Evolutionary conservation across 352 stramenopile genomes (phyloP).

Genomic region (Phytopythium kandeliae): DNA sequence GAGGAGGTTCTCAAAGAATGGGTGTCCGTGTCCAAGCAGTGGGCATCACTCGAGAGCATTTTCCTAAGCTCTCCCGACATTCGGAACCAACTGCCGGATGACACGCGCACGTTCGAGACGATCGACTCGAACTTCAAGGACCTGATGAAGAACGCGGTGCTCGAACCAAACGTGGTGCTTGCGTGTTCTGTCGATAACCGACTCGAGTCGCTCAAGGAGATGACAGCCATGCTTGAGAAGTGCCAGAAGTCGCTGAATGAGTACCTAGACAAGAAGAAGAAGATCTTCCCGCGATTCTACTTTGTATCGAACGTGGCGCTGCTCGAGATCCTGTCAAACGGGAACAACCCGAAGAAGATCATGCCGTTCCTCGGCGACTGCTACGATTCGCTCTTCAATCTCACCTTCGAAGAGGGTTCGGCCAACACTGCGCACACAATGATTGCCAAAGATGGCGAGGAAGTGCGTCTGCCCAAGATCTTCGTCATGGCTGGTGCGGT

Average conservation of each 20-base stretch:
- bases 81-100: slow-evolving; percentile 80
- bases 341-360: slow-evolving; percentile 96
- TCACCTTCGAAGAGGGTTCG: slow-evolving; percentile 76
- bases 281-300: slow-evolving; percentile 89
- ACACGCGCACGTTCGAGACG: slow-evolving; percentile 83
- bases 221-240: slow-evolving; percentile 86
- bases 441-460: slow-evolving; percentile 78
- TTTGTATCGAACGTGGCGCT: slow-evolving; percentile 87
- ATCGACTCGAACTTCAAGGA: slow-evolving; percentile 91
- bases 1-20: slow-evolving; percentile 87
- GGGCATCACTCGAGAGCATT: slow-evolving; percentile 85
- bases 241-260: slow-evolving; percentile 88
- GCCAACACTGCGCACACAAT: slow-evolving; percentile 81
- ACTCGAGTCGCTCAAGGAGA: slow-evolving; percentile 79
- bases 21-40: slow-evolving; percentile 85
- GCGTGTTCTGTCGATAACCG: slow-evolving; percentile 76
- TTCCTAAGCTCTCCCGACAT: slow-evolving; percentile 88
- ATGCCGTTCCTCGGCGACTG: slow-evolving; percentile 97
- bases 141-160: slow-evolving; percentile 86
- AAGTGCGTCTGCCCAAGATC: slow-evolving; percentile 52
- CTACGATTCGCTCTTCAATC: slow-evolving; percentile 93
- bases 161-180: slow-evolving; percentile 78
- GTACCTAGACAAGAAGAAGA: slow-evolving; percentile 91
- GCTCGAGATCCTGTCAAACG: slow-evolving; percentile 85
- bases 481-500: slow-evolving; percentile 85